phyloP scores from a whole-genome alignment of 2,329 filamentous ascomycete species.

The Penicillium oxalicum region DNA sequence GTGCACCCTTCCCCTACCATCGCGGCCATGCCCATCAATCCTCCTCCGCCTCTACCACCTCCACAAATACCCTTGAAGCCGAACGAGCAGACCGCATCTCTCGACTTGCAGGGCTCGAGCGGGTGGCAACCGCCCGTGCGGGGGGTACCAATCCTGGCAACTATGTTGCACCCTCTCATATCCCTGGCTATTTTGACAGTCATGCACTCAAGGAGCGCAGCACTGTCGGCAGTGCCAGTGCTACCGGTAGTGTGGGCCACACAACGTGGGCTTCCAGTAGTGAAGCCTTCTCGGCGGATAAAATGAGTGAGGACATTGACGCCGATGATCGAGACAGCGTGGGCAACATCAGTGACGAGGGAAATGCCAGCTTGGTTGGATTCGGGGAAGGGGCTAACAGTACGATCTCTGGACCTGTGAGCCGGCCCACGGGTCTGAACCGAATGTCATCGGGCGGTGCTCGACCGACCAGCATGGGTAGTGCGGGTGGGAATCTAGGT shows the following conservation, averaged over 20 bases:
- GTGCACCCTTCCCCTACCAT: conserved; percentile 60
- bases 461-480: conserved; percentile 36
- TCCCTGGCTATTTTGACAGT: conserved; percentile 74
- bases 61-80: conserved; percentile 72
- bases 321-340: conserved; percentile 55
- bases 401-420: conserved; percentile 72
- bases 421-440: conserved; percentile 50
- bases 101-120: conserved; percentile 83
- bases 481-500: conserved; percentile 35
- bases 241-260: conserved; percentile 65
- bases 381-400: conserved; percentile 89
- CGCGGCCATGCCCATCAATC: conserved; percentile 48
- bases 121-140: conserved; percentile 69
- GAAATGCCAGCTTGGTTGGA: conserved; percentile 74
- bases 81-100: conserved; percentile 94
- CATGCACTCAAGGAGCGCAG: conserved; percentile 68
- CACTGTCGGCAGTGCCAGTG: conserved; percentile 85
- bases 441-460: conserved; percentile 29
- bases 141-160: conserved; percentile 26
- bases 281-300: conserved; percentile 51
- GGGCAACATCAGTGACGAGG: conserved; percentile 80
- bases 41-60: conserved; percentile 53
- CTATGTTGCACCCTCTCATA: conserved; percentile 35
- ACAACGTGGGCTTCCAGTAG: conserved; percentile 64
- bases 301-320: conserved; percentile 61